Percentiles rank a stretch among this genome's conserved stretches.
phyloP scores from a whole-genome alignment of 495 filamentous ascomycete species.

The Talaromyces trachyspermus region DNA sequence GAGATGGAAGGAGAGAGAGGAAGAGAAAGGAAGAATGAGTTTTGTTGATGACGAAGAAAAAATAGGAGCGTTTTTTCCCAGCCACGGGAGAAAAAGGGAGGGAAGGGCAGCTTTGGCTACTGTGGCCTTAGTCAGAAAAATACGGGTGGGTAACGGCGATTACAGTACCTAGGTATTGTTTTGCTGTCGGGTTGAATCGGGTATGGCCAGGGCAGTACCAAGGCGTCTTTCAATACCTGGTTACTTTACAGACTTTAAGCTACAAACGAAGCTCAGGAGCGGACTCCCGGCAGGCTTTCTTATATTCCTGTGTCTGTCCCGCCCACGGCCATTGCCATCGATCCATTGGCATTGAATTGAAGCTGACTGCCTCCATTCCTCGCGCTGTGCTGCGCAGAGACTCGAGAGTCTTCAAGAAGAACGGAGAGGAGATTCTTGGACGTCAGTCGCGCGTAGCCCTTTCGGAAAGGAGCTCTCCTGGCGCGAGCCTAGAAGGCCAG shows the following conservation, averaged over 20 bases:
- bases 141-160: slow-evolving; percentile 4
- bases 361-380: no score
- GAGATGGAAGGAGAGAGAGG: slow-evolving; percentile 4
- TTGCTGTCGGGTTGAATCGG: slow-evolving; percentile 2
- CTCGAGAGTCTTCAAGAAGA: no score
- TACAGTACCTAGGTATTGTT: no score
- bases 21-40: background rate
- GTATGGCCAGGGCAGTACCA: no score
- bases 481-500: background rate
- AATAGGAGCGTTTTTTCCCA: slow-evolving; percentile 1
- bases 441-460: background rate
- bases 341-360: no score
- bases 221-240: no score
- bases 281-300: no score
- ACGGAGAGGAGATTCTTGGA: background rate
- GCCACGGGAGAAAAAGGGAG: slow-evolving; percentile 1
- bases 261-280: no score
- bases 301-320: no score
- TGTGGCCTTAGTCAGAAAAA: slow-evolving; percentile 3
- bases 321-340: no score
- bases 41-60: slow-evolving; percentile 7
- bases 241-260: no score
- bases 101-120: background rate
- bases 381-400: no score
- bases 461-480: slow-evolving; percentile 3